Evolutionary conservation across 331 rosid species (phyloP), one percentile per base, ranked within the genome.

Genomic region (Spiraea crenata): DNA sequence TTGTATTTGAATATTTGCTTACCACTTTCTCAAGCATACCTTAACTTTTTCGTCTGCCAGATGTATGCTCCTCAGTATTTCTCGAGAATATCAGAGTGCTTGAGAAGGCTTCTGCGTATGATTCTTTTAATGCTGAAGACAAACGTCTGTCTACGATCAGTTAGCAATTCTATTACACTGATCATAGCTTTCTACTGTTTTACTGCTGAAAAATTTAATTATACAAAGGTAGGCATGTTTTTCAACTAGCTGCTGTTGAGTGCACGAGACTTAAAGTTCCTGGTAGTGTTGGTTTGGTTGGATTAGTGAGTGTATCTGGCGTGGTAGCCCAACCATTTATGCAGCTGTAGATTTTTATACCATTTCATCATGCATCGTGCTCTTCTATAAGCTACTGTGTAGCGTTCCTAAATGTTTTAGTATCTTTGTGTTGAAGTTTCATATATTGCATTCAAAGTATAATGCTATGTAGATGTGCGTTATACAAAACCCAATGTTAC

Each of bases 91-190:
- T 83, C 99, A 3, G 97, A 95, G 85, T 97, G 91, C 68, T 82
- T 95, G 13, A 81, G 93, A 85, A 89, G 95, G 87, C 64, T 95
- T 54, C 99, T 97, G 0, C 96, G 96, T 38, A 97, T 84, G 64
- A 89, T 95, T 80, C 88, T 95, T 76, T 81, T 95, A 71, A 89
- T 95, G 99, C 85, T 95, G 88, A 95, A 95, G 84, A 95, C 99
- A 66, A 93, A 93, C 79, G 99, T 91, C 74, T 95, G 99, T 78
- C 83, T 95, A 77, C 85, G 97, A 69, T 80, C 99, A 37, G 99
- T 95, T 75, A 95, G 87, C 81, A 91, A 84, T 71, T 34, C 83
- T 95, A 91, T 77, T 50, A 49, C 38, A 37, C 60, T 19, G 10
- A 38, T 73, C 55, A 74, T 50, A 9, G 9, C 67, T 52, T 51